These are phyloP conservation scores for Dothiorella sarmentorum DNA, from an alignment of 2,329 filamentous ascomycete genomes.

Conservation along the genomic window DNA sequence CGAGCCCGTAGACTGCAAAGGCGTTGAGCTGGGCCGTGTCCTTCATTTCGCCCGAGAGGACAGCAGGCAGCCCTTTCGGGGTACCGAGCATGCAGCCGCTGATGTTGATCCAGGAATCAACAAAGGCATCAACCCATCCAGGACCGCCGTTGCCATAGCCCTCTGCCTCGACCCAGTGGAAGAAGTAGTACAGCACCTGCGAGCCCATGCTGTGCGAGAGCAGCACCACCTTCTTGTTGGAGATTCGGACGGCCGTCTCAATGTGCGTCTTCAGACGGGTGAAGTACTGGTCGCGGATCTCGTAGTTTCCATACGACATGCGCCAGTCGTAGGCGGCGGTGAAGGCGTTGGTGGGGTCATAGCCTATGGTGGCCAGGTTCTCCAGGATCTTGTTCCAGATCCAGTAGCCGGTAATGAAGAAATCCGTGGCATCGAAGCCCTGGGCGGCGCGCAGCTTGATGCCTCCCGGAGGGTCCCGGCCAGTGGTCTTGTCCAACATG, in stretches of 20 bases:
- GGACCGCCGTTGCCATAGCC: slow-evolving; percentile 76
- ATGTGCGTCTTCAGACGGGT: slow-evolving; percentile 86
- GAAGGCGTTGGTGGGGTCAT: slow-evolving; percentile 77
- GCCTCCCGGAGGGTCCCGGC: slow-evolving; percentile 75
- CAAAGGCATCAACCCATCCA: slow-evolving; percentile 82
- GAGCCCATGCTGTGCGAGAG: slow-evolving; percentile 97
- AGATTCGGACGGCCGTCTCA: slow-evolving; percentile 72
- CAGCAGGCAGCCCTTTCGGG: slow-evolving; percentile 82
- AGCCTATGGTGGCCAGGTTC: slow-evolving; percentile 91
- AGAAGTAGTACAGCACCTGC: slow-evolving; percentile 84
- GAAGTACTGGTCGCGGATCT: slow-evolving; percentile 90
- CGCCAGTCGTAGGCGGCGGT: slow-evolving; percentile 85
- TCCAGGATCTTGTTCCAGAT: slow-evolving; percentile 99
- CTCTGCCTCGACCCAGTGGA: slow-evolving; percentile 76
- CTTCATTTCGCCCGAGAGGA: slow-evolving; percentile 95
- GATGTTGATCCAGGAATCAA: slow-evolving; percentile 98
- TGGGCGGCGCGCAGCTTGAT: slow-evolving; percentile 91
- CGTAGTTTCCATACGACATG: slow-evolving; percentile 83
- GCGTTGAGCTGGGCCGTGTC: slow-evolving; percentile 95
- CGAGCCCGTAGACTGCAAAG: slow-evolving; percentile 93
- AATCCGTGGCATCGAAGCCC: slow-evolving; percentile 96
- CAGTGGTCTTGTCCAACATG: slow-evolving; percentile 90
- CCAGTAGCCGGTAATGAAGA: slow-evolving; percentile 89
- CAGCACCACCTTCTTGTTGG: slow-evolving; percentile 75
- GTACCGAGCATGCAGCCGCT: slow-evolving; percentile 97